Evolutionary conservation across 192 early-diverging fungal species (phyloP).

Genomic region (Borealophlyctis nickersoniae): DNA sequence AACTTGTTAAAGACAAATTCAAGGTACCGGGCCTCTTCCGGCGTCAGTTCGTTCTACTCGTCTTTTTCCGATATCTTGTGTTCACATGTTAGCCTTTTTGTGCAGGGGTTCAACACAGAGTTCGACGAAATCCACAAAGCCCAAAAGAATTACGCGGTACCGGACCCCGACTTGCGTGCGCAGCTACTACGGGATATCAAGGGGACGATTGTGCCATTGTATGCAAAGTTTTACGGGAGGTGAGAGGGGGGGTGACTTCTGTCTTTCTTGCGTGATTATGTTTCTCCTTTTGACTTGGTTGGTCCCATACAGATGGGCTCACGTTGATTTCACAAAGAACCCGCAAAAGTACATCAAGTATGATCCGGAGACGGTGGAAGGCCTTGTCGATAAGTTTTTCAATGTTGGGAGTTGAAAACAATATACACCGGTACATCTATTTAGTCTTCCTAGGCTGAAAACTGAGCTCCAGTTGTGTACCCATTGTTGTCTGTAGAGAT

Average conservation of each 20-base stretch:
- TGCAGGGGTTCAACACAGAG: slow-evolving; percentile 74
- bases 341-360: slow-evolving; percentile 79
- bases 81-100: not conserved
- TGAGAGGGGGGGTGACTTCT: slow-evolving; percentile 7
- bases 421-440: no score
- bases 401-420: slow-evolving; percentile 20
- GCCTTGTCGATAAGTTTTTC: slow-evolving; percentile 69
- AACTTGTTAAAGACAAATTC: slow-evolving; percentile 80
- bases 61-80: not conserved
- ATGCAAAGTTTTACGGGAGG: slow-evolving; percentile 70
- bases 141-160: slow-evolving; percentile 73
- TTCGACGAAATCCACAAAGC: slow-evolving; percentile 70
- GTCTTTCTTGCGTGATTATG: slow-evolving; percentile 7
- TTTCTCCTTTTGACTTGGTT: not conserved
- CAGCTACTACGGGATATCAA: slow-evolving; percentile 70
- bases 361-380: slow-evolving; percentile 61
- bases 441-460: no score
- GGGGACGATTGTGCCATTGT: slow-evolving; percentile 73
- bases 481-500: no score
- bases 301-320: slow-evolving; percentile 42
- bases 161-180: slow-evolving; percentile 71
- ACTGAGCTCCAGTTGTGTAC: no score
- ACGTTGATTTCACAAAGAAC: slow-evolving; percentile 78
- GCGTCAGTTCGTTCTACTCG: not conserved
- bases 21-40: no score